Conservation (phyloP, 495 filamentous ascomycete species). For the Clohesyomyces aquaticus region DNA sequence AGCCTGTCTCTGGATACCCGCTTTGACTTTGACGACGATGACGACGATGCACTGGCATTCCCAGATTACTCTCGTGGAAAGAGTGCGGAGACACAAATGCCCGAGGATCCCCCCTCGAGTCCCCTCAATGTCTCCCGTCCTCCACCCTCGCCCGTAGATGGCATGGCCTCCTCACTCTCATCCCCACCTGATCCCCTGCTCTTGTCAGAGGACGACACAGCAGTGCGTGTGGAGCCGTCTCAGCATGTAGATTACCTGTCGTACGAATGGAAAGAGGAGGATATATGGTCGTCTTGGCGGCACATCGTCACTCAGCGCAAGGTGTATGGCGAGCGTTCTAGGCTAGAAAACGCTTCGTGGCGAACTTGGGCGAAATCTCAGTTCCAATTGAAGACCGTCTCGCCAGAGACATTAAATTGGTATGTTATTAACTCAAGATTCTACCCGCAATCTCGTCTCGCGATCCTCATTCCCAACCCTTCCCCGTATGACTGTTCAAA, state of each 20-base stretch:
- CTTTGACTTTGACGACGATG: constrained; percentile 51
- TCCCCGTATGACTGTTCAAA: no score
- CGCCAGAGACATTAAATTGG: constrained; percentile 90
- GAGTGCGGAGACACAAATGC: constrained; percentile 23
- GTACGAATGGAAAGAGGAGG: constrained; percentile 93
- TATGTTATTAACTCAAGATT: no score
- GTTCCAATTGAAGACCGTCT: constrained; percentile 80
- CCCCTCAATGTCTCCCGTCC: constrained; percentile 20
- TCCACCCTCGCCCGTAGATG: constrained; percentile 22
- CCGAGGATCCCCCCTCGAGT: constrained; percentile 36
- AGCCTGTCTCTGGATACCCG: constrained; percentile 64
- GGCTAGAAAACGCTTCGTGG: constrained; percentile 97
- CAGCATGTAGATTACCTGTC: constrained; percentile 96
- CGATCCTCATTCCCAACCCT: no score
- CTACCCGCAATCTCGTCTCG: no score
- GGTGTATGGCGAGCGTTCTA: constrained; percentile 75
- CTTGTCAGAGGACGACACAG: constrained; percentile 78
- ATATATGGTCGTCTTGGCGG: constrained; percentile 97
- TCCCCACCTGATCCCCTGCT: constrained; percentile 39
- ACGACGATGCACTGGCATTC: constrained; percentile 59
- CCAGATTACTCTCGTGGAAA: constrained; percentile 59
- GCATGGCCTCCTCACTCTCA: constrained; percentile 2
- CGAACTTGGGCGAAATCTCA: constrained; percentile 95
- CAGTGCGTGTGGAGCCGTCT: constrained; percentile 75
- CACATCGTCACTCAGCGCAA: constrained; percentile 79